phyloP scores from a whole-genome alignment of 2,329 filamentous ascomycete species.

The Xylariaceae sp. region DNA sequence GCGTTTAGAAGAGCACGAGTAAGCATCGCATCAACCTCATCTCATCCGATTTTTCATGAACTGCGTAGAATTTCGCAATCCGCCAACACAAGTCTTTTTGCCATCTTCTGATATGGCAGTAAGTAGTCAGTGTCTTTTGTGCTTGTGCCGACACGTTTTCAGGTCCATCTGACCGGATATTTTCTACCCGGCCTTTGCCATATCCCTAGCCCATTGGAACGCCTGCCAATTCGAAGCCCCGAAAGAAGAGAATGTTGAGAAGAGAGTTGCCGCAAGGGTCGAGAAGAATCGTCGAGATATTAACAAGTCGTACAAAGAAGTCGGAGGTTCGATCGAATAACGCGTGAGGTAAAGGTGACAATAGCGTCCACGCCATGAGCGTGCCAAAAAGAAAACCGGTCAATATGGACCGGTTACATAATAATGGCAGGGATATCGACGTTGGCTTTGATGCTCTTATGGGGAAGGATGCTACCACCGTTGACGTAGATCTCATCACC shows the following conservation, averaged over 20 bases:
- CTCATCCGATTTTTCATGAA: background rate
- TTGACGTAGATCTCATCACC: slow-evolving; percentile 99
- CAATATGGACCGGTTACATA: slow-evolving; percentile 46
- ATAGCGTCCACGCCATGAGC: background rate
- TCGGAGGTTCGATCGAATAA: slow-evolving; percentile 20
- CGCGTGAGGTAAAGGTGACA: slow-evolving; percentile 16
- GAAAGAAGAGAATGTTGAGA: slow-evolving; percentile 25
- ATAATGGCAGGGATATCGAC: slow-evolving; percentile 74
- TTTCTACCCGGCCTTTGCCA: slow-evolving; percentile 14
- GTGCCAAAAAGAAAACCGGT: background rate
- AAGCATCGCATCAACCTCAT: slow-evolving; percentile 7
- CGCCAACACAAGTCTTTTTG: background rate
- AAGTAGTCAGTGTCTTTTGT: slow-evolving; percentile 1
- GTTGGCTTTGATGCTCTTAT: slow-evolving; percentile 99
- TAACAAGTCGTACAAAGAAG: slow-evolving; percentile 26
- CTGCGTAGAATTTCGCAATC: background rate
- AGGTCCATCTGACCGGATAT: slow-evolving; percentile 3
- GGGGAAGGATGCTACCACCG: slow-evolving; percentile 86
- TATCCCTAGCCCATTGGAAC: slow-evolving; percentile 19
- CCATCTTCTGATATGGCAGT: slow-evolving; percentile 1
- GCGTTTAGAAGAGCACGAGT: slow-evolving; percentile 5
- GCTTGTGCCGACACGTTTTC: slow-evolving; percentile 4
- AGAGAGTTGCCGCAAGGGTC: slow-evolving; percentile 24
- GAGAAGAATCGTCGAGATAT: slow-evolving; percentile 23
- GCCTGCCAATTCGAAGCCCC: slow-evolving; percentile 18